These are phyloP conservation scores for Zasmidium angulare DNA, from an alignment of 2,329 filamentous ascomycete genomes.

Conservation along the genomic window DNA sequence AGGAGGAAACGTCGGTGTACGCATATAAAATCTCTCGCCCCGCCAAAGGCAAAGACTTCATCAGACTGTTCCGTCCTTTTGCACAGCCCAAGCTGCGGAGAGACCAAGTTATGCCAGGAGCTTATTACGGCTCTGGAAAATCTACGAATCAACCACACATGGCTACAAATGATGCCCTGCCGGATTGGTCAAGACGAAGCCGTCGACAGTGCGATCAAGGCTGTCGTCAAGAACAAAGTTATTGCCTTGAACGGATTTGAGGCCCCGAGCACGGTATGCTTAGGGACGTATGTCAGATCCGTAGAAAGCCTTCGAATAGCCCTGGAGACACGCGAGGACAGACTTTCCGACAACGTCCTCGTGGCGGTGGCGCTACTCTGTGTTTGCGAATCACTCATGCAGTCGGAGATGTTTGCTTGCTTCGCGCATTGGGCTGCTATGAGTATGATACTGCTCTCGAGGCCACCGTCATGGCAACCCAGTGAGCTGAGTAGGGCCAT, in stretches of 20 bases:
- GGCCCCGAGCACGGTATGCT: neutral
- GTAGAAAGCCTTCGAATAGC: neutral
- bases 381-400: neutral
- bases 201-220: neutral
- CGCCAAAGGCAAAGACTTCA: neutral
- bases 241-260: neutral
- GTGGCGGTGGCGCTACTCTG: neutral
- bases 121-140: neutral
- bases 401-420: neutral
- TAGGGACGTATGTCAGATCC: neutral
- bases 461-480: neutral
- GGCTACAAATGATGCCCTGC: slow-evolving; percentile 2
- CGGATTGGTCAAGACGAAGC: neutral
- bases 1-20: neutral
- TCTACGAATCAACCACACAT: slow-evolving; percentile 1
- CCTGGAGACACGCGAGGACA: neutral
- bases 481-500: slow-evolving; percentile 1
- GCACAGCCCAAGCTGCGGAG: neutral
- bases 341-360: neutral
- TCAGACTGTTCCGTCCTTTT: neutral
- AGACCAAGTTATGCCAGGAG: neutral
- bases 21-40: neutral
- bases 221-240: neutral
- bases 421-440: neutral
- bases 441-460: neutral